Evolutionary conservation across 2,329 filamentous ascomycete species (phyloP).

Genomic region (Penicillium thymicola): DNA sequence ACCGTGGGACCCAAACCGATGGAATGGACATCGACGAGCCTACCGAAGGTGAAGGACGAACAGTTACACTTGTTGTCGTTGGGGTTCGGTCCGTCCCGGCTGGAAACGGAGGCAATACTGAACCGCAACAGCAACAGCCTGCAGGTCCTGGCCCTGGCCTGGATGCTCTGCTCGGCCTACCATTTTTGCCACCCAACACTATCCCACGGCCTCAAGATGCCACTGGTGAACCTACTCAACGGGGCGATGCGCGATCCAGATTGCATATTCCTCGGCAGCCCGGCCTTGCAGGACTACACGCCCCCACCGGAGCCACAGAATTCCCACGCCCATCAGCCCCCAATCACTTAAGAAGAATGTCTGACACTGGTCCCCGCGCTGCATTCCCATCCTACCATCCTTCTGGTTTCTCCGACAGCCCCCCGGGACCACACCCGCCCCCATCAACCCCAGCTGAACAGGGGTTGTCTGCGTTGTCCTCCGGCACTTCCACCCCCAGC

Average conservation of each 20-base stretch:
- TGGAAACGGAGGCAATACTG: conserved; percentile 44
- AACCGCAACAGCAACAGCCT: conserved; percentile 46
- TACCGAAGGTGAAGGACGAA: conserved; percentile 51
- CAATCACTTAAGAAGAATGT: conserved; percentile 30
- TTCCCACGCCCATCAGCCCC: conserved; percentile 51
- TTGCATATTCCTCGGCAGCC: conserved; percentile 51
- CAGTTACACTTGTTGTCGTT: conserved; percentile 67
- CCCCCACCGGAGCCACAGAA: conserved; percentile 51
- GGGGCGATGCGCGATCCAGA: conserved; percentile 54
- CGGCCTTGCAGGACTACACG: conserved; percentile 52
- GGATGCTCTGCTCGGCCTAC: conserved; percentile 47
- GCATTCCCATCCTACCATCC: conserved; percentile 35
- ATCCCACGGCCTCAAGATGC: conserved; percentile 41
- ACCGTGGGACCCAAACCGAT: conserved; percentile 26
- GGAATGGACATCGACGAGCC: conserved; percentile 42
- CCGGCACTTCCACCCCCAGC: conserved; percentile 50
- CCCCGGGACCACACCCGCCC: conserved; percentile 58
- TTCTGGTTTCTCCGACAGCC: conserved; percentile 53
- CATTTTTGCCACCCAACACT: conserved; percentile 44
- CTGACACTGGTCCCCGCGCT: conserved; percentile 30
- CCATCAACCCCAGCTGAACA: conserved; percentile 62
- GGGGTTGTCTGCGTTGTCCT: conserved; percentile 54
- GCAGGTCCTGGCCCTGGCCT: conserved; percentile 40
- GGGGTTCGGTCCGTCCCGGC: conserved; percentile 65
- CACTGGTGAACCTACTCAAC: conserved; percentile 51